Conservation (phyloP, 345 rosid species). For the Isatis tinctoria region DNA sequence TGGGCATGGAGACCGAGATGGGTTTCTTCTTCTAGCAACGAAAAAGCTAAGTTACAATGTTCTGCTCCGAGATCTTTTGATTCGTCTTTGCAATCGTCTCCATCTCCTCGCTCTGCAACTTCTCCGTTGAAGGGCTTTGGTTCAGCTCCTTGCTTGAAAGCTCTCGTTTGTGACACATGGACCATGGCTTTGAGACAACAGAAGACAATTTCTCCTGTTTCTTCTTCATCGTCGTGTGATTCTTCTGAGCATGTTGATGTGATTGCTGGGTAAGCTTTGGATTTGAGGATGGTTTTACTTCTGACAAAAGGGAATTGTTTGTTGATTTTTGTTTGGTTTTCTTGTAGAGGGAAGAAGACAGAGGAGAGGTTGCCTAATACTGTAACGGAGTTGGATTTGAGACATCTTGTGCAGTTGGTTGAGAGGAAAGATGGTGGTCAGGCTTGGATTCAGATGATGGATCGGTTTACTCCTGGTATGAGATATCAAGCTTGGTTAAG, state of each 20-base stretch:
- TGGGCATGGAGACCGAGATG: slow-evolving; percentile 72
- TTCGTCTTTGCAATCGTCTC: slow-evolving; percentile 31
- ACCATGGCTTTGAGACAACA: slow-evolving; percentile 25
- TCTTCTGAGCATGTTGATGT: background rate
- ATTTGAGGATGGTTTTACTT: background rate
- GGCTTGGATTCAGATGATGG: slow-evolving; percentile 73
- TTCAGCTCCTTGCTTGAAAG: slow-evolving; percentile 39
- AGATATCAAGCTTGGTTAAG: slow-evolving; percentile 75
- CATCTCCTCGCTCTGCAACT: slow-evolving; percentile 21
- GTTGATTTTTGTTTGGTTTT: slow-evolving; percentile 8
- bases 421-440: slow-evolving; percentile 78
- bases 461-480: slow-evolving; percentile 56
- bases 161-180: slow-evolving; percentile 35
- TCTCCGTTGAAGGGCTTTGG: slow-evolving; percentile 42
- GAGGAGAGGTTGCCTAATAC: slow-evolving; percentile 38
- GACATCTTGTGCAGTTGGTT: slow-evolving; percentile 51
- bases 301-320: background rate
- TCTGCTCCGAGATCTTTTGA: slow-evolving; percentile 39
- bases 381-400: slow-evolving; percentile 61
- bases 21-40: slow-evolving; percentile 23
- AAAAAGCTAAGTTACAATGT: slow-evolving; percentile 20
- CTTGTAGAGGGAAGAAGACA: slow-evolving; percentile 31
- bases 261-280: slow-evolving; percentile 14
- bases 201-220: slow-evolving; percentile 23
- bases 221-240: slow-evolving; percentile 23